A percentile compares a stretch with the other conserved stretches of the same genome.
These are phyloP conservation scores for Peniophora sp. DNA, from an alignment of 1,284 basidiomycete genomes.

Conservation along the genomic window DNA sequence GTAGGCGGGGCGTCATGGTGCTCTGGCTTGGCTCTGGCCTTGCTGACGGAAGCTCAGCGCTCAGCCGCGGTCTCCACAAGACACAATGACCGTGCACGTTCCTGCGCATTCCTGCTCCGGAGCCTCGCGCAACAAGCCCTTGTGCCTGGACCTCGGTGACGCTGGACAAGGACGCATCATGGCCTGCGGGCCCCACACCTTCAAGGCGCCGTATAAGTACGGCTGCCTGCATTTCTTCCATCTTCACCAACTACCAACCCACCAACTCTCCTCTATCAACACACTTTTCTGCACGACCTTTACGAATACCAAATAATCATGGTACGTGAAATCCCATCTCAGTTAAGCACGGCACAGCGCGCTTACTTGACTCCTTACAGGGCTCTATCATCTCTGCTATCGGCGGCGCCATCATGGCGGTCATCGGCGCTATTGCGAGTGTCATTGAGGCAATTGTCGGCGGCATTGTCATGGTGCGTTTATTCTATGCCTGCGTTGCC, in stretches of 20 bases:
- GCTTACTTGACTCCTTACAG: conserved; percentile 20
- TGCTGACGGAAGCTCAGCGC: too few relatives aligned
- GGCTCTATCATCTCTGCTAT: conserved; percentile 59
- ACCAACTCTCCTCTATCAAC: not conserved
- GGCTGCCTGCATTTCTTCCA: too few relatives aligned
- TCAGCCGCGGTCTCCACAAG: too few relatives aligned
- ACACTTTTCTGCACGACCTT: not conserved
- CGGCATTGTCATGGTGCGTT: conserved; percentile 46
- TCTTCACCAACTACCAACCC: not conserved
- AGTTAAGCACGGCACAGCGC: not conserved
- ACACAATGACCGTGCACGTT: too few relatives aligned
- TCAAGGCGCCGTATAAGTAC: too few relatives aligned
- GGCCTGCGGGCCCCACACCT: too few relatives aligned
- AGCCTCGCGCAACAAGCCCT: too few relatives aligned
- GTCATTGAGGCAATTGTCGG: conserved; percentile 51
- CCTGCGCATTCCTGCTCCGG: too few relatives aligned
- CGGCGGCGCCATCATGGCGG: conserved; percentile 43
- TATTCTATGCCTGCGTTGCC: not conserved
- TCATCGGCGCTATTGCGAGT: conserved; percentile 49
- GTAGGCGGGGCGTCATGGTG: too few relatives aligned
- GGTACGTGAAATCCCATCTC: not conserved
- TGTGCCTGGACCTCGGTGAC: too few relatives aligned
- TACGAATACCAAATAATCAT: not conserved
- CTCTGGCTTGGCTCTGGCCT: too few relatives aligned
- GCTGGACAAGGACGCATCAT: too few relatives aligned